Conservation (phyloP, 106 monocot species). For the Chionographis japonica region DNA sequence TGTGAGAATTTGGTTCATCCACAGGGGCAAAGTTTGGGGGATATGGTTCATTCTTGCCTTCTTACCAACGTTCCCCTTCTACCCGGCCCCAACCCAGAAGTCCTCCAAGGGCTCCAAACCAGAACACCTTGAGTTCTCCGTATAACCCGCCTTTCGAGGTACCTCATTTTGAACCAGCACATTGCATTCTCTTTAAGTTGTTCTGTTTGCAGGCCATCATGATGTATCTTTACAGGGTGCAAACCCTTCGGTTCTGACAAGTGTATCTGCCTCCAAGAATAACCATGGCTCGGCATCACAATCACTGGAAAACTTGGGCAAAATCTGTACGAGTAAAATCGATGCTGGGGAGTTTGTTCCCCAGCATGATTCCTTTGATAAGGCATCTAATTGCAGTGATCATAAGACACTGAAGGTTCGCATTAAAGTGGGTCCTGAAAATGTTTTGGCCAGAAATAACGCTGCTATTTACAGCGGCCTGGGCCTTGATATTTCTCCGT, state of each 20-base stretch:
- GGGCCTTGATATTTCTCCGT: constrained; percentile 77
- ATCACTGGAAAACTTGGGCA: not conserved
- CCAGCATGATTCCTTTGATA: constrained; percentile 17
- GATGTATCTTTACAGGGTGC: constrained; percentile 9
- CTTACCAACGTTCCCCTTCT: constrained; percentile 45
- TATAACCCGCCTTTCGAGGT: constrained; percentile 31
- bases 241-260: constrained; percentile 7
- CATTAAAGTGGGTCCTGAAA: constrained; percentile 67
- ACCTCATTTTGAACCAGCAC: not conserved
- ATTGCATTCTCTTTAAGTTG: not conserved
- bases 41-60: constrained; percentile 74
- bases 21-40: constrained; percentile 70
- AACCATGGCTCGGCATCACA: not conserved
- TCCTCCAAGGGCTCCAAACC: constrained; percentile 20
- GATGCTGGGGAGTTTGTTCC: constrained; percentile 6
- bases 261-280: constrained; percentile 4
- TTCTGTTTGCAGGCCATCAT: not conserved
- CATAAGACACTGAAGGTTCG: constrained; percentile 77
- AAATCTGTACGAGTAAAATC: not conserved
- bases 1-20: constrained; percentile 12
- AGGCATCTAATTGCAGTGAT: constrained; percentile 21
- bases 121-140: constrained; percentile 29
- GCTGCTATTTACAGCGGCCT: constrained; percentile 75
- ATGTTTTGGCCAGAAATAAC: constrained; percentile 38
- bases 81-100: constrained; percentile 32